Evolutionary conservation across 2,329 filamentous ascomycete species (phyloP), one percentile per base, ranked within the genome.

Genomic region (Alternaria atra): DNA sequence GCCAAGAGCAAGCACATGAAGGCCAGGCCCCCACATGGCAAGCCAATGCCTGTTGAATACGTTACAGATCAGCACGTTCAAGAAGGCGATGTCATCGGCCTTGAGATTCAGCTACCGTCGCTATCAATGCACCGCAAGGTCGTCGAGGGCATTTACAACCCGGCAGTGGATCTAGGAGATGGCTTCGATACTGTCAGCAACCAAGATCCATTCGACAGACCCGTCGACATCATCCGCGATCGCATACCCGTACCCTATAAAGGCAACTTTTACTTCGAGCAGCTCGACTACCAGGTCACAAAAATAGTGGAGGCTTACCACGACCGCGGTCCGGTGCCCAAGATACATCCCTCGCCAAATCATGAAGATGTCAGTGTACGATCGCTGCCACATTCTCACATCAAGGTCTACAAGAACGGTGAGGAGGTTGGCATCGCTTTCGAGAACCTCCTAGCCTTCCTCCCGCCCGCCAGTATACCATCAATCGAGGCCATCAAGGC

Each of bases 191-290:
- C 86, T 5, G 37, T 66, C 42, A 61, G 62, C 46, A 53, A 69
- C 20, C 65, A 63, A 43, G 79, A 80, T 13, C 74, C 76, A 2
- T 69, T 73, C 32, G 83, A 85, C 0, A 84, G 86, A n/a, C 86
- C 86, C 0, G 81, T 88, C 15, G 95, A 98, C 77, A 91, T 98
- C 64, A 92, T 99, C 61, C 92, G 96, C 64, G 96, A 99, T 78
- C 91, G 95, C 50, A 93, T 97, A 44, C 94, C 95, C 1, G 97
- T 98, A 67, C 89, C 94, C 9, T 96, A 97, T 83, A 97, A 97
- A 79, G 89, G 91, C 42, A 93, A 96, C 77, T 91, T 94, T 54
- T 97, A 96, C 81, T 97, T 97, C 78, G 94, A 98, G 80, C 91
- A 92, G 75, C 91, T 93, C 66, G 93, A 97, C 75, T 96, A 96